Base-by-base conservation (phyloP, 192 early-diverging fungal genomes). In the Haplosporangium gracile region DNA sequence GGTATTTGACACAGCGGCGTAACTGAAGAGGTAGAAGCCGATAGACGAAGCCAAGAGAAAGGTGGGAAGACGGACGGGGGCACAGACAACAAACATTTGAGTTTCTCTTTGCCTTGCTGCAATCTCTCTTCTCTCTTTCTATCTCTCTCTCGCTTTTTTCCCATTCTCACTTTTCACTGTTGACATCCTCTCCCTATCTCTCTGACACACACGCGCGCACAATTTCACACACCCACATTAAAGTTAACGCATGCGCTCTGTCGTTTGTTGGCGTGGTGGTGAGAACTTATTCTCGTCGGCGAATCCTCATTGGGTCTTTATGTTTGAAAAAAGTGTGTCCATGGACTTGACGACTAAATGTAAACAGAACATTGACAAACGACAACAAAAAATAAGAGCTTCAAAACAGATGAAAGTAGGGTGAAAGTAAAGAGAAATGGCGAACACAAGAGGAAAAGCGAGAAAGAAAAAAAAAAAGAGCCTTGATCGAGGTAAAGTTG, bases 271-370 rank as follows among this genome's bases (percentile, higher is more conserved):
- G 9, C 10, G n/a, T 29, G 57, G 57, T 65, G 29, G 60, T 65
- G 60, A 65, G 60, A 65, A 65, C 60, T 29, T 65, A 65, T 65
- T 32, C 60, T 65, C 26, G 26, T 65, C 60, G 60, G 60, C 9
- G 29, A 29, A 32, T 65, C 60, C 60, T 65, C 29, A 65, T 65
- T 65, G 29, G 60, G 10, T 65, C 60, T 5, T 63, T 32, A 20
- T 9, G 8, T 15, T 15, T 65, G 2, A 32, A 10, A 32, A 65
- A 11, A 65, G 29, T 29, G 29, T 51, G 10, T 4, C 60, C 55
- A 57, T 57, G 55, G 55, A 51, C 16, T 22, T 20, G 20, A 51
- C 49, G 18, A 51, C 16, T 5, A 5, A 22, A 18, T 51, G 49
- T 57, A 24, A 57, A 65, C 11, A 65, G 11, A 65, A 13, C 29